Base-by-base conservation (phyloP, 306 rosid species). In the Leucaena leucocephala region DNA sequence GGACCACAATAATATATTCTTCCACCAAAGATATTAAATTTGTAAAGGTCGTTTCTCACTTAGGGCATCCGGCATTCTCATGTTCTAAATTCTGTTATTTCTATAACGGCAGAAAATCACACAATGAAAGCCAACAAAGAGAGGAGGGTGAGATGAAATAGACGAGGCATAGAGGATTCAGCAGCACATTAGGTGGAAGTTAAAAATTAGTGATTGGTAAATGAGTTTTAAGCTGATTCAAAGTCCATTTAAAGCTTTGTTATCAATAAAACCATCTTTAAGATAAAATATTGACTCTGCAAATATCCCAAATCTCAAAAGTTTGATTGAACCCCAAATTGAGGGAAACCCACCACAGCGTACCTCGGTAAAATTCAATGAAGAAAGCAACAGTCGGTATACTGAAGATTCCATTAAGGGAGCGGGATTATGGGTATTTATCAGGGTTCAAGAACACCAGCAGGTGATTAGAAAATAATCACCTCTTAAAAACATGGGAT, bases 1-100 rank as follows among this genome's bases (percentile, higher is more conserved):
- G 86, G 87, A 82, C 87, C 93, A 87, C 90, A 82, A 69, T 54
- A 72, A 40, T 71, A 54, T 42, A 74, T 68, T 72, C 58, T 85
- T 75, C 84, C 76, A 76, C 81, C 50, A 69, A 50, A 48, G 54
- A 79, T 46, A 76, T 76, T 69, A 27, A 21, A 68, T 73, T 40
- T 71, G 55, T 71, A 48, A 66, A 77, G 17, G 85, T 78, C 77
- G 74, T 65, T 48, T 67, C 80, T 82, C 71, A 82, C 85, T 14
- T 44, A 35, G 57, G 72, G 55, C 72, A 68, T 73, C 44, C 74
- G 39, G 54, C 72, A 62, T 68, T 44, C 49, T 44, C 67, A 50
- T 62, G 40, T 68, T 76, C 50, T 58, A 64, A 22, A 64, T 77
- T 44, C 76, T 74, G 50, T 36, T 49, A 7, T 49, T 72, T 77